A percentile compares a stretch with the other conserved stretches of the same genome.
Evolutionary conservation across 495 filamentous ascomycete genomes (phyloP).

Genomic region (Cairneyella variabilis): DNA sequence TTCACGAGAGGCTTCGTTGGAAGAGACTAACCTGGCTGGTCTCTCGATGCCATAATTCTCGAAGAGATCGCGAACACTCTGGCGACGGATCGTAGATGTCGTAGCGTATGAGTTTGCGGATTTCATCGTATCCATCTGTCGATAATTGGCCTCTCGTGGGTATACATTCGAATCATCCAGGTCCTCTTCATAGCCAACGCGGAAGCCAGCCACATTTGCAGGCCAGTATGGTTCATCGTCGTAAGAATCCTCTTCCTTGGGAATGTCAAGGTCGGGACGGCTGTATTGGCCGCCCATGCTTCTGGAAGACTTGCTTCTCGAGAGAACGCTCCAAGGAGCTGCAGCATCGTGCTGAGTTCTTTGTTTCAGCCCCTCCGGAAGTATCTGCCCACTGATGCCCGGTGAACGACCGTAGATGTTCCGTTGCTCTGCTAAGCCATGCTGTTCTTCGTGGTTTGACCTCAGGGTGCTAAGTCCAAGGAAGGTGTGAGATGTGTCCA

Average conservation of each 20-base stretch:
- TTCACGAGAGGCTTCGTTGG: constrained; percentile 1
- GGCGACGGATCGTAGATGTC: constrained; percentile 19
- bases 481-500: constrained; percentile 15
- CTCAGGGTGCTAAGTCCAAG: constrained; percentile 11
- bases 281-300: background rate
- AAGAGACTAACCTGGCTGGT: constrained; percentile 21
- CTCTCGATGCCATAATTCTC: constrained; percentile 23
- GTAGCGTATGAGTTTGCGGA: constrained; percentile 3
- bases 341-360: constrained; percentile 9
- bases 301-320: constrained; percentile 7
- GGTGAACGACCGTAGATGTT: constrained; percentile 2
- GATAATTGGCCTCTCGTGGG: background rate
- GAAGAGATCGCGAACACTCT: constrained; percentile 26
- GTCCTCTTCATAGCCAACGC: constrained; percentile 23
- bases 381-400: constrained; percentile 3
- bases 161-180: constrained; percentile 1
- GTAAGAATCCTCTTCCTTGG: background rate
- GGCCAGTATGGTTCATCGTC: constrained; percentile 15
- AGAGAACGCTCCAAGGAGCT: constrained; percentile 3
- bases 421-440: constrained; percentile 7
- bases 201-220: constrained; percentile 12
- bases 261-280: background rate
- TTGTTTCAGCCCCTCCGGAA: constrained; percentile 2
- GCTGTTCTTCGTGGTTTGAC: constrained; percentile 7
- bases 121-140: background rate